Base-by-base conservation (phyloP, 352 stramenopile species). In the Globisporangium rhizosaccharum region DNA sequence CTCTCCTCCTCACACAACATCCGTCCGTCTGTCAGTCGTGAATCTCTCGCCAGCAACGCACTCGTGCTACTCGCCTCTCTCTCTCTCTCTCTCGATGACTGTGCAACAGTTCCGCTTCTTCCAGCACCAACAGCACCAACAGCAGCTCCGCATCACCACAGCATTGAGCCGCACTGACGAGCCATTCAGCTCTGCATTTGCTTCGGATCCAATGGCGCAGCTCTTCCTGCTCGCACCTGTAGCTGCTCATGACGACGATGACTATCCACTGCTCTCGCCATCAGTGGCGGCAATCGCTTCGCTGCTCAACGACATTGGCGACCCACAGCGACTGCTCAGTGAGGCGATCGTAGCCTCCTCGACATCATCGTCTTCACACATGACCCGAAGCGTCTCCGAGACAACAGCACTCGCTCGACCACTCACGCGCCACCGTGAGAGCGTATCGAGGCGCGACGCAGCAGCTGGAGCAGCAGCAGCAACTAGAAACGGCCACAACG, bases 271-370 rank as follows among this genome's bases (percentile, higher is more conserved):
- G 26, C 36, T 44, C 23, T 55, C 50, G 5, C 50, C 50, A 15
- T 55, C 50, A 2, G 50, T 44, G 15, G 28, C 26, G 7, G 50
- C 50, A 3, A 46, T 55, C 50, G 50, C 36, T 15, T 23, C 50
- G 18, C 50, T 55, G 30, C 50, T 55, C 17, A 17, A 55, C 28
- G 50, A 55, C 50, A 55, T 44, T 39, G 50, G 28, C 50, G 50
- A 55, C 50, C 50, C 50, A 28, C 50, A 55, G 50, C 50, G 12
- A 14, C 28, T 55, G 50, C 28, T 55, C 12, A 17, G 37, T 28
- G 50, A 55, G 28, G 37, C 37, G 50, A 17, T 55, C 28, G 30
- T 28, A 6, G 15, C 45, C 20, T 12, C 45, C 9, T 12, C 45
- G 3, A 2, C 18, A 9, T 9, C 30, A 9, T 36, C 30, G 30